Conservation (phyloP, 2,329 filamentous ascomycete species). For the Monosporascus sp. region DNA sequence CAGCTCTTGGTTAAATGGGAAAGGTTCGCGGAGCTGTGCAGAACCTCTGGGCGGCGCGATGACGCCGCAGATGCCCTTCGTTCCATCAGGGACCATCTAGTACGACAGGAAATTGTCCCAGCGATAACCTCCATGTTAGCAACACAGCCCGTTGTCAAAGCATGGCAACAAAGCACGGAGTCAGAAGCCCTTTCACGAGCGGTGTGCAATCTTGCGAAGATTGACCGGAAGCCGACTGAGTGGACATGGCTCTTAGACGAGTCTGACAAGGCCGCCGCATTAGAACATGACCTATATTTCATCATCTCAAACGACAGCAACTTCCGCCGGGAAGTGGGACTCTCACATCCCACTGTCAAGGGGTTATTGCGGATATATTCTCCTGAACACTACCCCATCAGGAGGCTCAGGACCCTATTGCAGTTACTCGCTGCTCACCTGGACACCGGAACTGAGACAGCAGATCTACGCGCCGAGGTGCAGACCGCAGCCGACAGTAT, state of each 20-base stretch:
- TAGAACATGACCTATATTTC: conserved; percentile 56
- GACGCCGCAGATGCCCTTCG: conserved; percentile 55
- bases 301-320: conserved; percentile 33
- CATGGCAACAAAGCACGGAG: conserved; percentile 49
- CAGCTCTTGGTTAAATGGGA: conserved; percentile 62
- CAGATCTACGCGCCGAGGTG: conserved; percentile 34
- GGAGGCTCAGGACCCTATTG: conserved; percentile 47
- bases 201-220: conserved; percentile 54
- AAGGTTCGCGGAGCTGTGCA: conserved; percentile 57
- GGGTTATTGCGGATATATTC: conserved; percentile 46
- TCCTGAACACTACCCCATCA: conserved; percentile 44
- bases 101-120: conserved; percentile 53
- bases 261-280: conserved; percentile 48
- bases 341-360: conserved; percentile 42
- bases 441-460: conserved; percentile 36
- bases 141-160: conserved; percentile 42
- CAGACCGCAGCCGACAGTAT: conserved; percentile 33
- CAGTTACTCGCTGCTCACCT: conserved; percentile 44
- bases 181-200: conserved; percentile 52
- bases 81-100: conserved; percentile 56
- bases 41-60: conserved; percentile 44
- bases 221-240: conserved; percentile 52
- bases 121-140: conserved; percentile 46
- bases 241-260: conserved; percentile 50
- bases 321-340: conserved; percentile 28